Evolutionary conservation across 2,329 filamentous ascomycete genomes (phyloP), one percentile per base, ranked within the genome.

Genomic region (Xylaria sp.): DNA sequence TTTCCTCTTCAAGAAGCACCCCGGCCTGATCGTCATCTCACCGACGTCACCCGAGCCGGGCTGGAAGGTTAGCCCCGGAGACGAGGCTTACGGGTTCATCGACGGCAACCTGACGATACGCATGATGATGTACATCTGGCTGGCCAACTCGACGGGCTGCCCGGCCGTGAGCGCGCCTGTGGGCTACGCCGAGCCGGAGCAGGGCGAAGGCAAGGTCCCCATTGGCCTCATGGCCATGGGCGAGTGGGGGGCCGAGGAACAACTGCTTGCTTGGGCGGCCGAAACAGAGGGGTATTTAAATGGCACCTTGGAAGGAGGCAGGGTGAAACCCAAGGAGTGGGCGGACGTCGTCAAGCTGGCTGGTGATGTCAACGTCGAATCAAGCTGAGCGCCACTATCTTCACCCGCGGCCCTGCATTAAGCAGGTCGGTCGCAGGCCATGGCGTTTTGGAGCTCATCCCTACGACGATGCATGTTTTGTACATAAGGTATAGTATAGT

Each of bases 111-210:
- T 82, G 69, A 90, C 88, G 17, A 82, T 97, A n/a, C 84, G 87
- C 30, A 92, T 88, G 76, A 97, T 97, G 93, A 88, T 91, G 79
- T 97, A 93, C 80, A 89, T 92, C 17, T 97, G 92, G 87, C 80
- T 97, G 42, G 92, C 94, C 6, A 98, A 98, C 79, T 90, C 93
- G 73, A 88, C 85, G 0, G 94, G 94, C 0, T 90, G 90, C 57
- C 94, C 94, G 0, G 89, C 92, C 0, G 86, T 97, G 12, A 89
- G 84, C 54, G 89, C 89, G 42, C 93, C 94, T 0, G 89, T 92
- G 11, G 94, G 93, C 0, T 97, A 94, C 80, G 85, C 83, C 3
- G 82, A 88, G 30, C 83, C 86, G 0, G 80, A 81, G 5, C 82
- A 86, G 72, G 88, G 87, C 1, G 81, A 84, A 65, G 91, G 91